A percentile compares a stretch with the other conserved stretches of the same genome.
Conservation (phyloP, 768 basidiomycete species). For the Ephemerocybe angulata region DNA sequence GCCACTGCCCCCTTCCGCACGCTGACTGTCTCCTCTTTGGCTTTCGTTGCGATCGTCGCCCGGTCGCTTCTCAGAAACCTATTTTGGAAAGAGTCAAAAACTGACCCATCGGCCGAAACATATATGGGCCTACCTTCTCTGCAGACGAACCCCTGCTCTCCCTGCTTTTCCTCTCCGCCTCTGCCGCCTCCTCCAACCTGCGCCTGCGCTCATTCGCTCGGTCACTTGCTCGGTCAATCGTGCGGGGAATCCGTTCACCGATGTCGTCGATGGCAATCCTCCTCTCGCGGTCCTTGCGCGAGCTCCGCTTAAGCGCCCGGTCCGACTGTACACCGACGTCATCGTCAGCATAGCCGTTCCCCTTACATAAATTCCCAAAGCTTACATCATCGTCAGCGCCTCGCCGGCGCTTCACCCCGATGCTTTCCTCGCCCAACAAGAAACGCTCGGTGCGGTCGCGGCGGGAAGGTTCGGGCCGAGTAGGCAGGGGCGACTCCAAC, state of each 20-base stretch:
- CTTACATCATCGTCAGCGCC: conserved; percentile 71
- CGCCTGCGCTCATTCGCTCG: conserved; percentile 63
- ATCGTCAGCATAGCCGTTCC: neutral
- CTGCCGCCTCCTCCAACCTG: conserved; percentile 54
- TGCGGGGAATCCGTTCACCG: conserved; percentile 54
- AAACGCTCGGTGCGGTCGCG: too few species aligned
- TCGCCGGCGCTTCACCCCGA: conserved; percentile 62
- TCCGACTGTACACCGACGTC: conserved; percentile 47
- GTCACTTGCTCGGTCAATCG: conserved; percentile 54
- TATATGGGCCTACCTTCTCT: conserved; percentile 53
- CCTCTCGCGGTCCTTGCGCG: conserved; percentile 77
- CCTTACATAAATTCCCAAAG: neutral
- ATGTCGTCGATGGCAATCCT: conserved; percentile 64
- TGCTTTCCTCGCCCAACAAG: too few species aligned
- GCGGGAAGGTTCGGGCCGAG: conserved; percentile 58
- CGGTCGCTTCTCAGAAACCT: neutral
- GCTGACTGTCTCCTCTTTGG: conserved; percentile 1
- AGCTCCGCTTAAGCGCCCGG: conserved; percentile 73
- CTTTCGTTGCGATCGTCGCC: neutral
- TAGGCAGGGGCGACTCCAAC: conserved; percentile 53
- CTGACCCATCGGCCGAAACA: neutral
- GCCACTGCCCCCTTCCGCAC: neutral
- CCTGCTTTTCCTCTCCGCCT: conserved; percentile 30
- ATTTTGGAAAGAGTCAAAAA: neutral
- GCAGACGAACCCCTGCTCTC: conserved; percentile 43